phyloP scores from a whole-genome alignment of 805 yeast genomes.

The Cyberlindnera meyerae region DNA sequence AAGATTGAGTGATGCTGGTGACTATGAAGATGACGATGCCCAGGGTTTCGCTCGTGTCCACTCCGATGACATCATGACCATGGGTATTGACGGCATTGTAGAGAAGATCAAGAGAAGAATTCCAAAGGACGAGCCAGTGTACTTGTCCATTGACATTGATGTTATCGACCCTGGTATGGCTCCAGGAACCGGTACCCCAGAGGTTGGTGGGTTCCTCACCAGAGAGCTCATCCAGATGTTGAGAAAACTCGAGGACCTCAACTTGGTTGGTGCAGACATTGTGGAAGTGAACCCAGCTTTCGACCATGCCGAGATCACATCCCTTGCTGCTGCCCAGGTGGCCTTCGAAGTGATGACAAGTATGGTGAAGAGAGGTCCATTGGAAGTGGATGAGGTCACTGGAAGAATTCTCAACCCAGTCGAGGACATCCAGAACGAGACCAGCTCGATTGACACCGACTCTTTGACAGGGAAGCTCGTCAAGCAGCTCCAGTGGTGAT shows the following conservation, averaged over 20 bases:
- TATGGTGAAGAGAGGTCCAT: conserved; percentile 61
- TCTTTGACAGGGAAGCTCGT: neutral
- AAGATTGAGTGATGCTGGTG: conserved; percentile 58
- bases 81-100: conserved; percentile 59
- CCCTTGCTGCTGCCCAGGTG: conserved; percentile 66
- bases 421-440: conserved; percentile 1
- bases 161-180: conserved; percentile 70
- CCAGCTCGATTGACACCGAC: neutral
- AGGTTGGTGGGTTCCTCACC: conserved; percentile 67
- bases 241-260: conserved; percentile 55
- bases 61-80: conserved; percentile 68
- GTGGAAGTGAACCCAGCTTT: conserved; percentile 70
- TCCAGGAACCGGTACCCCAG: conserved; percentile 79
- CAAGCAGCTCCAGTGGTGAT: neutral
- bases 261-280: conserved; percentile 69
- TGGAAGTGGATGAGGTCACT: conserved; percentile 12
- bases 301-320: conserved; percentile 61
- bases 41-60: conserved; percentile 68
- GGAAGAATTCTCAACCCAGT: conserved; percentile 9
- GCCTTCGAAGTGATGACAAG: conserved; percentile 67
- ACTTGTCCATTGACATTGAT: conserved; percentile 75
- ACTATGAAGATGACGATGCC: conserved; percentile 58
- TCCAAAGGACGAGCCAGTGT: conserved; percentile 63
- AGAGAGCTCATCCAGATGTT: conserved; percentile 58
- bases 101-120: conserved; percentile 47